Conservation (phyloP, 1,284 basidiomycete species). For the Amylostereum chailletii region DNA sequence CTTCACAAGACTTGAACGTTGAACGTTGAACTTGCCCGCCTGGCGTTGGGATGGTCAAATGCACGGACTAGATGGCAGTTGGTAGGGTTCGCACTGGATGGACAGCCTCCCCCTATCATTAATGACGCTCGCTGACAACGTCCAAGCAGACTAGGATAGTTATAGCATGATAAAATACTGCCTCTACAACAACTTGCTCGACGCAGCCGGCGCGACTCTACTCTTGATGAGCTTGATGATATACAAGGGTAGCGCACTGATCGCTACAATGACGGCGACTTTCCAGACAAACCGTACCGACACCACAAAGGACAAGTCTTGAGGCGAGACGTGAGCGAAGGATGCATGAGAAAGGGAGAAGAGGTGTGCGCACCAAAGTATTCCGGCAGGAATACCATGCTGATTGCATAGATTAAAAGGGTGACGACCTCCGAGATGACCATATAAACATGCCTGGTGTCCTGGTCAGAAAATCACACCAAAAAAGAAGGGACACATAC, state of each 20-base stretch:
- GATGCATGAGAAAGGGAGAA: neutral
- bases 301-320: constrained; percentile 90
- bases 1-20: too few species aligned
- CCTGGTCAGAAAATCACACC: constrained; percentile 3
- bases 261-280: constrained; percentile 88
- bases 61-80: too few species aligned
- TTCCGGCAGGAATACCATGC: constrained; percentile 91
- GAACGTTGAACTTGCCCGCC: too few species aligned
- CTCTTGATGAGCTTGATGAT: constrained; percentile 84
- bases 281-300: constrained; percentile 91
- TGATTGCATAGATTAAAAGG: constrained; percentile 81
- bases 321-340: neutral
- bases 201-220: constrained; percentile 87
- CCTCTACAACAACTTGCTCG: constrained; percentile 77
- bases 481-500: constrained; percentile 32
- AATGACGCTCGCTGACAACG: too few species aligned
- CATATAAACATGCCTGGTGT: constrained; percentile 94
- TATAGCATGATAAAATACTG: too few species aligned
- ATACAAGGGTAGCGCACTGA: constrained; percentile 88
- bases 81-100: too few species aligned
- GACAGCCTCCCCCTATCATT: too few species aligned
- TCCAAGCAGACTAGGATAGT: too few species aligned
- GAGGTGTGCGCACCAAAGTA: constrained; percentile 78
- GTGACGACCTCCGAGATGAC: constrained; percentile 88
- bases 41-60: too few species aligned